Base-by-base conservation (phyloP, 768 basidiomycete genomes). In the Candolleomyces aberdarensis region DNA sequence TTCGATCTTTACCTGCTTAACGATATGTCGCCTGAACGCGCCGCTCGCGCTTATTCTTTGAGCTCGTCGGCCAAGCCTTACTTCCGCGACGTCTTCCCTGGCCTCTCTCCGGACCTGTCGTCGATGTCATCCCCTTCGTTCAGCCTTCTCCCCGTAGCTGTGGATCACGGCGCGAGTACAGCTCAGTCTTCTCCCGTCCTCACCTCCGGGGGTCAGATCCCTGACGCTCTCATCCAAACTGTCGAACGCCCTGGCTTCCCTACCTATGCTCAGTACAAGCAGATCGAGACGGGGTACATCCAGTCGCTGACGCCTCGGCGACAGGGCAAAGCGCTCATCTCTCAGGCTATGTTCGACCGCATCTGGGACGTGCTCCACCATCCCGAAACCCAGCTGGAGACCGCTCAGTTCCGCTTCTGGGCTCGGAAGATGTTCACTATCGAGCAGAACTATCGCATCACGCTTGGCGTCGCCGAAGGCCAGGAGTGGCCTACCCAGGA, bases 361-460 rank as follows among this genome's bases (percentile, higher is more conserved):
- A 86, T 92, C 71, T 87, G 87, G 82, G 81, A 84, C 64, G 85
- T 88, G 20, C 76, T 92, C 26, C 78, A 82, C 41, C 73, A 81
- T 58, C 83, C 85, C 6, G 76, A 80, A 1, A 71, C 76, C 29
- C 67, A 66, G 19, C 76, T 76, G 22, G 76, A 78, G 61, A 86
- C 83, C 2, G 81, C 89, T 1, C 89, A 91, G 67, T 92, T 92
- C 71, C 82, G 89, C 46, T 91, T 86, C 72, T 92, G 91, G 91
- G 90, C 85, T 13, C 85, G 89, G 67, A 90, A 89, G 77, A 92
- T 88, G 86, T 93, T 93, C 69, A 76, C 72, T 48, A 66, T 87
- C 7, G 78, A 79, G 64, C 74, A 74, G 48, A 67, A 71, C 7
- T 71, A 76, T 59, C 64, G 70, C 19, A 62, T 66, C 53, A 65